Conservation (phyloP, 1,139 yeast species). For the Schwanniomyces etchellsii region DNA sequence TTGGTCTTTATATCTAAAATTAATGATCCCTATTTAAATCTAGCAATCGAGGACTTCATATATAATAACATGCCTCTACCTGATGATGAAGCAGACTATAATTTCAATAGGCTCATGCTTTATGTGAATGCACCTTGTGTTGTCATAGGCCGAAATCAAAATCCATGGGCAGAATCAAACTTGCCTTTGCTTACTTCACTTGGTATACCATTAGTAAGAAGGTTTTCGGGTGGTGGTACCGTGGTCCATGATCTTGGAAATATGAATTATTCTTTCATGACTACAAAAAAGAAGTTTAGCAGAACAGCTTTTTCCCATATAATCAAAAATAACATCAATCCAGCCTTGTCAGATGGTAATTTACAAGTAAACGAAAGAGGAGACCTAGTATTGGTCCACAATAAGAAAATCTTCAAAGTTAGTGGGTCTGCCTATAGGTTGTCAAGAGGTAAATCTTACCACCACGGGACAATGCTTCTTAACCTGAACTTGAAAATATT, state of each 20-base stretch:
- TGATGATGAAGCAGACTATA: constrained; percentile 9
- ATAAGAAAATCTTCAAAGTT: constrained; percentile 46
- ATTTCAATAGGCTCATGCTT: constrained; percentile 54
- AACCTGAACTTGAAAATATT: constrained; percentile 56
- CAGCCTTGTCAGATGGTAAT: constrained; percentile 15
- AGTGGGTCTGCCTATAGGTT: constrained; percentile 92
- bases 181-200: constrained; percentile 49
- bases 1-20: constrained; percentile 41
- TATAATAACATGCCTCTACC: constrained; percentile 58
- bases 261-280: constrained; percentile 78
- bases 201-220: constrained; percentile 65
- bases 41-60: constrained; percentile 78
- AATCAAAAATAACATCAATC: constrained; percentile 48
- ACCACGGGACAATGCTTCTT: constrained; percentile 94
- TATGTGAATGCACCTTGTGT: constrained; percentile 81
- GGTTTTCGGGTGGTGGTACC: constrained; percentile 94
- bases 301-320: constrained; percentile 55
- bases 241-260: constrained; percentile 96
- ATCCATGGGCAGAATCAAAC: constrained; percentile 86
- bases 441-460: constrained; percentile 78
- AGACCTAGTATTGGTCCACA: constrained; percentile 54
- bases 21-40: constrained; percentile 64
- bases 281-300: constrained; percentile 61
- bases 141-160: constrained; percentile 94
- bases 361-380: constrained; percentile 61